These are phyloP conservation scores for Inga laurina DNA, from an alignment of 306 rosid species.

Conservation along the genomic window DNA sequence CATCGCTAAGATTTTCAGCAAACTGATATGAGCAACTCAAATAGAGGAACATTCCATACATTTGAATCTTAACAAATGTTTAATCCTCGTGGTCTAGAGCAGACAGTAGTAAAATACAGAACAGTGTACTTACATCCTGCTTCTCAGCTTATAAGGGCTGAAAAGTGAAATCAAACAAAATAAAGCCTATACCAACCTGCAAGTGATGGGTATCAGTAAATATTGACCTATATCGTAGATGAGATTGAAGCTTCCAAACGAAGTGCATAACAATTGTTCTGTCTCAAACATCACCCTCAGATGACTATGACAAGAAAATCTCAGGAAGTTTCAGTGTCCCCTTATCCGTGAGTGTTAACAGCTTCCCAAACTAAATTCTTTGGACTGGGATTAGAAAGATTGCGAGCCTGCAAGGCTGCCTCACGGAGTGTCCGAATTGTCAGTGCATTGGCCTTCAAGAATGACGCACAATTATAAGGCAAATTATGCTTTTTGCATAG, in stretches of 20 bases:
- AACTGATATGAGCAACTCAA: background rate
- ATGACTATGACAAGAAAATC: slow-evolving; percentile 14
- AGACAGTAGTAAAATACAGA: background rate
- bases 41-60: background rate
- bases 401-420: slow-evolving; percentile 63
- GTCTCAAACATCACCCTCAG: slow-evolving; percentile 37
- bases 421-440: slow-evolving; percentile 45
- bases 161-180: slow-evolving; percentile 5
- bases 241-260: slow-evolving; percentile 40
- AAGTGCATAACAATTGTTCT: slow-evolving; percentile 24
- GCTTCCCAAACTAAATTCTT: slow-evolving; percentile 70
- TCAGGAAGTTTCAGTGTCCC: slow-evolving; percentile 23
- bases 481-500: slow-evolving; percentile 57
- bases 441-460: slow-evolving; percentile 47
- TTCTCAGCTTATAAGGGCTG: background rate
- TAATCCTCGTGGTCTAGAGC: background rate
- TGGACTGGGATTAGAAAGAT: slow-evolving; percentile 45
- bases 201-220: slow-evolving; percentile 5
- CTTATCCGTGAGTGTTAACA: slow-evolving; percentile 55
- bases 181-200: slow-evolving; percentile 4
- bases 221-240: slow-evolving; percentile 16
- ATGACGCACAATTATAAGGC: slow-evolving; percentile 51
- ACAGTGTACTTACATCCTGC: slow-evolving; percentile 12
- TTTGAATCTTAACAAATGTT: slow-evolving; percentile 4
- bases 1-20: background rate